A percentile compares a stretch with the other conserved stretches of the same genome.
phyloP scores from a whole-genome alignment of 129 eudicot genomes.

The Lactuca saligna region DNA sequence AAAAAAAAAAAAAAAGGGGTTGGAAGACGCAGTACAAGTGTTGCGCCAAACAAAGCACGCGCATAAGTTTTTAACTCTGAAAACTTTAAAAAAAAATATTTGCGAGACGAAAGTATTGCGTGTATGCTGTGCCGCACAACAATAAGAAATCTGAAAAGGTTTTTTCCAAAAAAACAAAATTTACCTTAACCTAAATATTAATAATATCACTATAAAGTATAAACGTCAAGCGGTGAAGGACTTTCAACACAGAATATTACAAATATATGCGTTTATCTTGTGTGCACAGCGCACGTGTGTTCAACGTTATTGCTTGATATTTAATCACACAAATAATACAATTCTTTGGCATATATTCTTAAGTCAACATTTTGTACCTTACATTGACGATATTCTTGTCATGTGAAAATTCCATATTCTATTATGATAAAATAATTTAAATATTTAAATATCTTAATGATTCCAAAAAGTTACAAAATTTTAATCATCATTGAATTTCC shows the following conservation, averaged over 20 bases:
- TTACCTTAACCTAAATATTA: no score
- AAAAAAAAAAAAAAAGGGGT: no score
- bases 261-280: neutral
- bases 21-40: no score
- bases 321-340: neutral
- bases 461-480: neutral
- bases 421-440: neutral
- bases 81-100: no score
- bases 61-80: no score
- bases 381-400: constrained; percentile 6
- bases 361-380: neutral
- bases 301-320: neutral
- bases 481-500: neutral
- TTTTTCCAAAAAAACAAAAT: no score
- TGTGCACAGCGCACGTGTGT: neutral
- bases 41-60: no score
- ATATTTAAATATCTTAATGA: neutral
- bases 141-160: no score
- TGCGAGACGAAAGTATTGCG: no score
- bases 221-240: neutral
- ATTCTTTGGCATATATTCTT: constrained; percentile 14
- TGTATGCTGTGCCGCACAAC: no score
- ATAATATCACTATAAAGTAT: neutral
- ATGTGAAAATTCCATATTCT: constrained; percentile 22
- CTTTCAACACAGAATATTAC: neutral